Conservation (phyloP, 768 basidiomycete genomes). For the Kondoa malvinella region DNA sequence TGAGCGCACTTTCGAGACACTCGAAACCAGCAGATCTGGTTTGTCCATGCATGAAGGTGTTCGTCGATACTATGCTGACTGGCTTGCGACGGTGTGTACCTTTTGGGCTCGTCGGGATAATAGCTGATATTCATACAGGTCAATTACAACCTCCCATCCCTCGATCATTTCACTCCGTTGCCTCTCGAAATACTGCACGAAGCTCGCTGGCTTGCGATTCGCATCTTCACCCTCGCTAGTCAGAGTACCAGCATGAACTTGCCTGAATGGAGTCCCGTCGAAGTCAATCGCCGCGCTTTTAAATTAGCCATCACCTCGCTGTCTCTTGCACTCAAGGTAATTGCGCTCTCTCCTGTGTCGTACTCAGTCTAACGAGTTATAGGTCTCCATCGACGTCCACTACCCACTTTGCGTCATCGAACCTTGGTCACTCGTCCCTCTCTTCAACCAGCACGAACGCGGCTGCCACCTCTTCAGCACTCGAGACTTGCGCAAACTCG, state of each 20-base stretch:
- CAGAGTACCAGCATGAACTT: not conserved
- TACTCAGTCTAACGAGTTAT: not conserved
- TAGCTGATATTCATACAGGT: too few relatives aligned
- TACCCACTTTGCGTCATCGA: not conserved
- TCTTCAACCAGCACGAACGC: not conserved
- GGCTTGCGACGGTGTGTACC: not conserved
- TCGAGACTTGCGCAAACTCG: not conserved
- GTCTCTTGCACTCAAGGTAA: not conserved
- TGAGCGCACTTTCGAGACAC: not conserved
- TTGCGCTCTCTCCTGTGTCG: not conserved
- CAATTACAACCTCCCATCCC: too few relatives aligned
- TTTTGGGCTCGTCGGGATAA: not conserved
- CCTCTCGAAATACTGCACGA: not conserved
- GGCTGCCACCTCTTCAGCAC: not conserved
- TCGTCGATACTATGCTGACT: not conserved
- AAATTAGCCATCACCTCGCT: not conserved
- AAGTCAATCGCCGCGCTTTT: too few relatives aligned
- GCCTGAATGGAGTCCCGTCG: too few relatives aligned
- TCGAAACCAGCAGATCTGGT: too few relatives aligned
- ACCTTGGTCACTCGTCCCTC: not conserved
- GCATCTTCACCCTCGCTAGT: not conserved
- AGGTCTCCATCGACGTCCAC: not conserved
- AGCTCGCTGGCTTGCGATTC: not conserved
- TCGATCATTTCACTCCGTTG: not conserved
- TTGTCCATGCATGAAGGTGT: too few relatives aligned